A percentile compares a stretch with the other conserved stretches of the same genome.
Conservation (phyloP, 1,284 basidiomycete species). For the Pseudozyma sp. region DNA sequence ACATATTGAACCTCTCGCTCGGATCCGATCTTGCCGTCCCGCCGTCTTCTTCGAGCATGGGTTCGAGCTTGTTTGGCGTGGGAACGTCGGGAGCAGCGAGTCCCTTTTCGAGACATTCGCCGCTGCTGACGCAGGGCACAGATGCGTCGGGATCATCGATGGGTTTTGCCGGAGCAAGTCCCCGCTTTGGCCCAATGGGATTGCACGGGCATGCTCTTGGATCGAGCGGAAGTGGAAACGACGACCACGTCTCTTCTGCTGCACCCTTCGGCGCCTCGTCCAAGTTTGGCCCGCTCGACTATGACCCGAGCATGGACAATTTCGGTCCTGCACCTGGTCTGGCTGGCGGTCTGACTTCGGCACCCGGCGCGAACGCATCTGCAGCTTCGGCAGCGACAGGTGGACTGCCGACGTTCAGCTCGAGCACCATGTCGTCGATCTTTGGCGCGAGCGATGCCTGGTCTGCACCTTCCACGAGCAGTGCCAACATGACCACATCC, state of each 20-base stretch:
- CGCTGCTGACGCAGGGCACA: slow-evolving; percentile 27
- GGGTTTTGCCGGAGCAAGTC: slow-evolving; percentile 27
- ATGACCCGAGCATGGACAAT: slow-evolving; percentile 34
- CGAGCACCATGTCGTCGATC: slow-evolving; percentile 31
- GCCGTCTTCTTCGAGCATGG: slow-evolving; percentile 15
- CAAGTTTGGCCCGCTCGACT: slow-evolving; percentile 48
- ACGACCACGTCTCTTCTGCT: slow-evolving; percentile 13
- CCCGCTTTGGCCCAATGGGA: slow-evolving; percentile 25
- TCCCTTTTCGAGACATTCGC: slow-evolving; percentile 37
- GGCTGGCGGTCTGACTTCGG: slow-evolving; percentile 6
- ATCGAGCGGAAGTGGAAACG: slow-evolving; percentile 2
- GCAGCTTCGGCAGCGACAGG: neutral
- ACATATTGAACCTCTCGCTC: slow-evolving; percentile 21
- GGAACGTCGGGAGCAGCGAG: slow-evolving; percentile 22
- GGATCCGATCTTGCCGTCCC: slow-evolving; percentile 27
- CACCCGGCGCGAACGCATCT: slow-evolving; percentile 4
- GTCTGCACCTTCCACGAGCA: slow-evolving; percentile 17
- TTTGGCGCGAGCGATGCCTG: slow-evolving; percentile 40
- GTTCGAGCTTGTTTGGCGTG: slow-evolving; percentile 28
- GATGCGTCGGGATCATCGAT: slow-evolving; percentile 14
- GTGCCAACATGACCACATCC: neutral
- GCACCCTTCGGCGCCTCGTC: slow-evolving; percentile 14
- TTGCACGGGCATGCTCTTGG: slow-evolving; percentile 11
- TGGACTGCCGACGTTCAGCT: slow-evolving; percentile 25
- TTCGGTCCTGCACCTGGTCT: slow-evolving; percentile 40